Conservation (phyloP, 371 early-diverging fungal species). For the Mortierella sp. region DNA sequence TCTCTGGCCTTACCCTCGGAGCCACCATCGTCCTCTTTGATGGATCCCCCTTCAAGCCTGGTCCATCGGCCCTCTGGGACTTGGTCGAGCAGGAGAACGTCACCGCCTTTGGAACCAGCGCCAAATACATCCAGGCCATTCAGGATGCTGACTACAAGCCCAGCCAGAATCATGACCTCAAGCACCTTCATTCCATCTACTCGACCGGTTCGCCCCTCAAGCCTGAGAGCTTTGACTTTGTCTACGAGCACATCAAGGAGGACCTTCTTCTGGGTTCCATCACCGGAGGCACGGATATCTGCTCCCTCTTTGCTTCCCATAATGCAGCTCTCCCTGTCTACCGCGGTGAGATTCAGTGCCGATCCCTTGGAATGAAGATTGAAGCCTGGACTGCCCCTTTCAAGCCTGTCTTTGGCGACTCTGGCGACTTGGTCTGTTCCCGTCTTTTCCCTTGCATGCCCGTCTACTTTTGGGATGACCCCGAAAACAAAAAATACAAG, state of each 20-base stretch:
- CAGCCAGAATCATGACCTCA: constrained; percentile 66
- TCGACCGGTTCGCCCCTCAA: constrained; percentile 97
- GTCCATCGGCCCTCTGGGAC: constrained; percentile 83
- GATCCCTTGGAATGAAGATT: constrained; percentile 94
- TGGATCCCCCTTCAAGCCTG: constrained; percentile 95
- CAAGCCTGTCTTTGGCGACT: constrained; percentile 78
- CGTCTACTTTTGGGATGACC: constrained; percentile 92
- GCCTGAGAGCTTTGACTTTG: constrained; percentile 93
- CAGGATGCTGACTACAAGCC: constrained; percentile 77
- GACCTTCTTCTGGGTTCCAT: constrained; percentile 92
- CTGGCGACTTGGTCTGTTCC: constrained; percentile 95
- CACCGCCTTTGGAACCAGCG: constrained; percentile 94
- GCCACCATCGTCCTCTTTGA: constrained; percentile 92
- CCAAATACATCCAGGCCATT: constrained; percentile 94
- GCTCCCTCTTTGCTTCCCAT: constrained; percentile 94
- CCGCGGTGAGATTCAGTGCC: constrained; percentile 95
- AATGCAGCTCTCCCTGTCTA: constrained; percentile 91
- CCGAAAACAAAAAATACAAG: constrained; percentile 79
- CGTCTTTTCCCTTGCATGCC: constrained; percentile 98
- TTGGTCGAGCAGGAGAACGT: constrained; percentile 83
- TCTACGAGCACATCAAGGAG: constrained; percentile 85
- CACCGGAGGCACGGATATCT: constrained; percentile 98
- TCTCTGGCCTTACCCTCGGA: constrained; percentile 85
- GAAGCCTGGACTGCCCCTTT: constrained; percentile 88
- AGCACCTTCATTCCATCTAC: constrained; percentile 83